Conservation (phyloP, 345 rosid species). For the Eucalyptus decipiens region DNA sequence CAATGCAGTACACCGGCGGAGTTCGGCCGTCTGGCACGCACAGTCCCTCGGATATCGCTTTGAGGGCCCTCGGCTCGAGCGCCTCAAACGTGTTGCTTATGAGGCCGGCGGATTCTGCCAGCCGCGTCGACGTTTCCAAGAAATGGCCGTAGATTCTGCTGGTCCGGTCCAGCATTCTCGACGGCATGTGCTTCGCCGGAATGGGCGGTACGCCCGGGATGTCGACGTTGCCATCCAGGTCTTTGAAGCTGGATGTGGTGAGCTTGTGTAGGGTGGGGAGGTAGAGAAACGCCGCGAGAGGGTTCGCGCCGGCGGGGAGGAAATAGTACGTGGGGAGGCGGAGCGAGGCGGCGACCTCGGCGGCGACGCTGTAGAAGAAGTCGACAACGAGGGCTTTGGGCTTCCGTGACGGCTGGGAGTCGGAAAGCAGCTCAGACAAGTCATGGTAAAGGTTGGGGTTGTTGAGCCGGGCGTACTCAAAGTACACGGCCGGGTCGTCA, state of each 20-base stretch:
- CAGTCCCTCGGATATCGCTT: slow-evolving; percentile 7
- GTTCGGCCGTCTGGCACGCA: not conserved
- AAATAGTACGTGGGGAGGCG: slow-evolving; percentile 5
- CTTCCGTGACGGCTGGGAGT: not conserved
- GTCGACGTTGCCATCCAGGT: not conserved
- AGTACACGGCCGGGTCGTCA: not conserved
- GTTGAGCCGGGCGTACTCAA: not conserved
- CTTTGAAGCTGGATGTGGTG: not conserved
- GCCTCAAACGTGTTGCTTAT: slow-evolving; percentile 12
- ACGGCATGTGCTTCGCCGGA: not conserved
- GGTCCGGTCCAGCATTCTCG: not conserved
- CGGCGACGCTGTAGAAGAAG: slow-evolving; percentile 2
- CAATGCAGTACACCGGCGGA: slow-evolving; percentile 21
- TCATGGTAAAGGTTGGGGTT: slow-evolving; percentile 3
- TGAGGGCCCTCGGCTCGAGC: slow-evolving; percentile 1
- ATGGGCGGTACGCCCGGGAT: slow-evolving; percentile 20
- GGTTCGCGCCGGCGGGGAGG: not conserved
- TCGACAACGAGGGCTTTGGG: slow-evolving; percentile 8
- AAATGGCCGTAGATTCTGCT: not conserved
- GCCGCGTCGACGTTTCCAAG: not conserved
- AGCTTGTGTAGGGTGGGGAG: not conserved
- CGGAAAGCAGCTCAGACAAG: not conserved
- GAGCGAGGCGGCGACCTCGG: not conserved
- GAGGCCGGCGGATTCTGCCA: not conserved
- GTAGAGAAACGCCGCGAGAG: not conserved